These are phyloP conservation scores for Mycena crocata DNA, from an alignment of 768 basidiomycete genomes.

Conservation along the genomic window DNA sequence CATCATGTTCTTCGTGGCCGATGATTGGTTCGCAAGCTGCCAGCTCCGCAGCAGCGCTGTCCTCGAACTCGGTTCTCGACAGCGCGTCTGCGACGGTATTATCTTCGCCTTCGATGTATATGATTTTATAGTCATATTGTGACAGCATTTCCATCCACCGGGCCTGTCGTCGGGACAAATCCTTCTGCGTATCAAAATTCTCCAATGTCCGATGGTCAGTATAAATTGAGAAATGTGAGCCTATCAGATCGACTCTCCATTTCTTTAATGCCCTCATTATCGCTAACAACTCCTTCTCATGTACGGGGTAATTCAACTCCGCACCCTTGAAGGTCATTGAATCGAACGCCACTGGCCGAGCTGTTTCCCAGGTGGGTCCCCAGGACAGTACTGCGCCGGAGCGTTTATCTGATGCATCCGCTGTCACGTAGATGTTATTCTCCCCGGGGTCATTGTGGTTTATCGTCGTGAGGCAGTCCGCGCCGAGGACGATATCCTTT, in stretches of 20 bases:
- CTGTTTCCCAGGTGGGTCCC: background rate
- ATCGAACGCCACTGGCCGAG: background rate
- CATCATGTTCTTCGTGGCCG: background rate
- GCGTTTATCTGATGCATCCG: too few relatives aligned
- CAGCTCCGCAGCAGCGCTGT: background rate
- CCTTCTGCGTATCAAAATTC: background rate
- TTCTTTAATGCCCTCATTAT: background rate
- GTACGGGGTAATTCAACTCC: background rate
- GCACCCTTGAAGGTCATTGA: background rate
- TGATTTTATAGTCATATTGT: background rate
- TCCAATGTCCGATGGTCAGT: background rate
- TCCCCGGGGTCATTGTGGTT: too few relatives aligned
- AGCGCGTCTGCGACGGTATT: background rate
- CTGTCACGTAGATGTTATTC: too few relatives aligned
- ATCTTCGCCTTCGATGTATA: background rate
- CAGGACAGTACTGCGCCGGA: background rate
- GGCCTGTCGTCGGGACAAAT: background rate
- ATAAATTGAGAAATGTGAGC: background rate
- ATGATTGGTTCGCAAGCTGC: background rate
- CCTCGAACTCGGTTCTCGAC: background rate
- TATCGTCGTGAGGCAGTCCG: too few relatives aligned
- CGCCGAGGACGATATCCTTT: too few relatives aligned
- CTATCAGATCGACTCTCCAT: background rate
- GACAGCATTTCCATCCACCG: background rate
- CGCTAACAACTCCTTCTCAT: background rate